Evolutionary conservation across 1,284 basidiomycete genomes (phyloP).

Genomic region (Trametes versicolor): DNA sequence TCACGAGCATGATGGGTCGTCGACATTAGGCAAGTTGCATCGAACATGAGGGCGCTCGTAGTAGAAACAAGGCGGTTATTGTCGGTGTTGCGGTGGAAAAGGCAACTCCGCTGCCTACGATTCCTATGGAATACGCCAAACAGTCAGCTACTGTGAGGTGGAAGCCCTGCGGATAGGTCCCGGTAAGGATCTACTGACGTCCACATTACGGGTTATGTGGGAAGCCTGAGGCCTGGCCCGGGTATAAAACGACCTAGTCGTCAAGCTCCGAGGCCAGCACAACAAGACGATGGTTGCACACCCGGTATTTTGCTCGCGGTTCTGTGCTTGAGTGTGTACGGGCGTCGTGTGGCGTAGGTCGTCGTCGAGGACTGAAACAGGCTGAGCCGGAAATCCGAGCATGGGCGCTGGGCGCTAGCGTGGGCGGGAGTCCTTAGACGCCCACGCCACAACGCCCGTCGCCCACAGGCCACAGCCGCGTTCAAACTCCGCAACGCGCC

Average conservation of each 20-base stretch:
- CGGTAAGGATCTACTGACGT: constrained; percentile 3
- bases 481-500: constrained; percentile 34
- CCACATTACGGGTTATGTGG: constrained; percentile 10
- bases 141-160: neutral
- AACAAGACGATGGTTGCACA: neutral
- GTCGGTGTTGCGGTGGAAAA: neutral
- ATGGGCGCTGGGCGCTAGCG: neutral
- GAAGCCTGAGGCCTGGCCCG: neutral
- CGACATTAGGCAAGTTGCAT: neutral
- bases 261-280: neutral
- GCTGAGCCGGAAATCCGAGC: neutral
- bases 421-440: neutral
- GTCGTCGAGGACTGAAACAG: neutral
- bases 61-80: neutral
- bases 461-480: neutral
- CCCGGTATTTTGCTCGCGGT: neutral
- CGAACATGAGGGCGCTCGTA: neutral
- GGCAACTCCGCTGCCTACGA: neutral
- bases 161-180: neutral
- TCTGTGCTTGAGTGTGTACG: neutral
- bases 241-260: neutral
- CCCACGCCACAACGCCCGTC: constrained; percentile 30
- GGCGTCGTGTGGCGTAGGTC: neutral
- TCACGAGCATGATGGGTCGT: neutral
- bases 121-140: neutral